Percentiles rank a stretch among this genome's conserved stretches.
phyloP scores from a whole-genome alignment of 2,329 filamentous ascomycete genomes.

The Cladorrhinum sp. region DNA sequence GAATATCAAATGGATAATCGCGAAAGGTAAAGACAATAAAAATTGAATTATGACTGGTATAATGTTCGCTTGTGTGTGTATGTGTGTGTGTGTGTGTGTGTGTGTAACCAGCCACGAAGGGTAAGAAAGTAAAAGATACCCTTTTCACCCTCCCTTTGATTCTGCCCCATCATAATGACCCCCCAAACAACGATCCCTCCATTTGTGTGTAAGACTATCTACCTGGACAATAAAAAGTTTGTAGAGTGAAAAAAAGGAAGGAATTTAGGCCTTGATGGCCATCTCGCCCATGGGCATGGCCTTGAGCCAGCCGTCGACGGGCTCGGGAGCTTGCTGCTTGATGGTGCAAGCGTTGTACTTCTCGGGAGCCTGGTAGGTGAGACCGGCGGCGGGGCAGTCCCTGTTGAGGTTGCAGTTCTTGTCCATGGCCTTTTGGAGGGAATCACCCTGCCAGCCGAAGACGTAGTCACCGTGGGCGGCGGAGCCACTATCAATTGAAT shows the following conservation, averaged over 20 bases:
- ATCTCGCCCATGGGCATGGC: constrained; percentile 35
- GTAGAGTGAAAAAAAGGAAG: neutral
- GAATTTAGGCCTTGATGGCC: constrained; percentile 30
- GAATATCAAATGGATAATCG: too few species aligned
- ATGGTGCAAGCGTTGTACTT: constrained; percentile 46
- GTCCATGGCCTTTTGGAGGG: constrained; percentile 49
- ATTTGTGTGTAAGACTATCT: neutral
- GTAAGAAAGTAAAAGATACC: too few species aligned
- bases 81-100: too few species aligned
- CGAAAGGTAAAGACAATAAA: neutral
- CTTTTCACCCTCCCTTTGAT: neutral
- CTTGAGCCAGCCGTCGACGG: constrained; percentile 46
- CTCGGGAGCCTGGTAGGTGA: constrained; percentile 44
- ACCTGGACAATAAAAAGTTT: neutral
- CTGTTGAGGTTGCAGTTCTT: constrained; percentile 46
- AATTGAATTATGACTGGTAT: neutral
- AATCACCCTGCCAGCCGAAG: constrained; percentile 49
- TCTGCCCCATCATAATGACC: neutral
- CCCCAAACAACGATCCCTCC: too few species aligned
- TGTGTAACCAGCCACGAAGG: too few species aligned
- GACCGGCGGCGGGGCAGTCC: constrained; percentile 41
- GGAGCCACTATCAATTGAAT: constrained; percentile 34
- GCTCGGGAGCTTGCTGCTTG: constrained; percentile 45
- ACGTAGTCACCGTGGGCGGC: constrained; percentile 52
- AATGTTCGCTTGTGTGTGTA: too few species aligned